Base-by-base conservation (phyloP, 2,329 filamentous ascomycete species). In the Coniochaeta sp. region DNA sequence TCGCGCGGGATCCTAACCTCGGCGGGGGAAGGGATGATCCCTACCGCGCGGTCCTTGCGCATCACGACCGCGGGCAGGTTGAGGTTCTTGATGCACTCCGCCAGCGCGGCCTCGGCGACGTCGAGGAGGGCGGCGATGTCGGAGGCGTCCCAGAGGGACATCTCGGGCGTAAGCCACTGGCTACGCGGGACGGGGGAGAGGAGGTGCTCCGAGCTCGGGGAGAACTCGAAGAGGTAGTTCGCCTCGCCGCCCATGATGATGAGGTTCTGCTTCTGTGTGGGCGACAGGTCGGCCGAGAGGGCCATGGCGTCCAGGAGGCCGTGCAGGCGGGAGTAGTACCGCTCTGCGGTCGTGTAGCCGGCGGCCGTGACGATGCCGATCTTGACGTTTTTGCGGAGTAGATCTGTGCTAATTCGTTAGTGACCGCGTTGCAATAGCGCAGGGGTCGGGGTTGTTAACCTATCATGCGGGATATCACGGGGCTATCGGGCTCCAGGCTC, bases 291-390 rank as follows among this genome's bases (percentile, higher is more conserved):
- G 0, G 80, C 71, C 0, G 85, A 85, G 6, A 72, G 70, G 58
- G 84, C 82, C 22, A 98, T 84, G 28, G 90, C 89, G 66, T 96
- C 88, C 1, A 99, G 83, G 0, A 99, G 83, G 1, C 95, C 95
- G 71, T 92, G 87, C 1, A 99, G 84, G 17, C 95, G 89, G 22
- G 84, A 86, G 71, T 96, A 93, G 79, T 99, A 99, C 65, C 87
- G 87, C 59, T 88, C 84, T 5, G 91, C 90, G 40, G 93, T 89
- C 0, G 91, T 93, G 76, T 99, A 99, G 19, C 95, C 95, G 1
- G 95, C 95, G 1, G 95, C 95, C 0, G 95, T 99, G 58, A 99
- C 95, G 69, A 99, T 98, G 57, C 93, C 95, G 66, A 99, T 88
- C 66, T 89, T 89, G 64, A 93, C 90, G 62, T 89, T 88, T 65